phyloP scores from a whole-genome alignment of 495 filamentous ascomycete species.

The Pyrenula massariospora region DNA sequence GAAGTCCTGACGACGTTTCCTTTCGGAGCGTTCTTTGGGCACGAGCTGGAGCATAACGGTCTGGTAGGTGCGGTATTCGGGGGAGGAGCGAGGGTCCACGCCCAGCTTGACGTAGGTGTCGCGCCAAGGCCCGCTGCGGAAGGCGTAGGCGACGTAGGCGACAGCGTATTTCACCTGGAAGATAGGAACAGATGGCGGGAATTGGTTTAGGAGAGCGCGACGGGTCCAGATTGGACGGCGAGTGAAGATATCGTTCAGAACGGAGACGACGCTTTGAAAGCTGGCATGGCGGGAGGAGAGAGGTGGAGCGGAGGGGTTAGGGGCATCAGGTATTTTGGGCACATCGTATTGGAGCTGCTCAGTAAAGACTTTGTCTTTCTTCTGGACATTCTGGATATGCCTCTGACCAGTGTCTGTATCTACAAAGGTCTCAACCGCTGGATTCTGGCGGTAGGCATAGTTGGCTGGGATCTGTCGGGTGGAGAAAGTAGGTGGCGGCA shows the following conservation, averaged over 20 bases:
- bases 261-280: conserved; percentile 46
- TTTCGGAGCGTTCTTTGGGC: conserved; percentile 42
- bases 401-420: conserved; percentile 34
- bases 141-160: conserved; percentile 77
- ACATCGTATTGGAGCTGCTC: conserved; percentile 53
- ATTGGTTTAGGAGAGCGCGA: conserved; percentile 58
- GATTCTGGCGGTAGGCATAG: conserved; percentile 50
- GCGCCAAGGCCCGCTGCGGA: conserved; percentile 80
- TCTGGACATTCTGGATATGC: conserved; percentile 40
- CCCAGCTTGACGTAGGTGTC: conserved; percentile 78
- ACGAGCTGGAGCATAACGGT: conserved; percentile 67
- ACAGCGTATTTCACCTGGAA: conserved; percentile 51
- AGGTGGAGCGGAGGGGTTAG: conserved; percentile 35
- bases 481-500: conserved; percentile 70
- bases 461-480: conserved; percentile 55
- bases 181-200: conserved; percentile 33
- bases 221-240: conserved; percentile 79
- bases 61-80: conserved; percentile 70
- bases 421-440: conserved; percentile 38
- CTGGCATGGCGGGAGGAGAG: conserved; percentile 30
- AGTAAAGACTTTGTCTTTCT: conserved; percentile 33
- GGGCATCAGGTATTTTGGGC: conserved; percentile 12
- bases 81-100: conserved; percentile 68
- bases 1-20: not conserved
- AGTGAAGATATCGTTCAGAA: conserved; percentile 48